phyloP scores from a whole-genome alignment of 2,329 filamentous ascomycete genomes.

The Colletotrichum filicis region DNA sequence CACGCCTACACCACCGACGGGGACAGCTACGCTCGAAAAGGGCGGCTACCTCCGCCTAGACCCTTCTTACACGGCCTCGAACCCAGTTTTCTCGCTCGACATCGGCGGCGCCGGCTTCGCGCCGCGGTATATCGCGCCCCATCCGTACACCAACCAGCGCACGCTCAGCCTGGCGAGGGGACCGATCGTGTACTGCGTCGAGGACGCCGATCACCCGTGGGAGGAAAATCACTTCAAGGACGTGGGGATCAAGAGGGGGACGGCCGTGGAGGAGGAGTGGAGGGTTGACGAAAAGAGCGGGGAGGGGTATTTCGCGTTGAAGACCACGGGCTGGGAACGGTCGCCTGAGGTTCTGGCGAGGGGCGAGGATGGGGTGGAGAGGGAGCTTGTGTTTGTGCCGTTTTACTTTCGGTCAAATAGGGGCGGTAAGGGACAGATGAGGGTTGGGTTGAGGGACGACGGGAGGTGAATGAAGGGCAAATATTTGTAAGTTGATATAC shows the following conservation, averaged over 20 bases:
- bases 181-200: slow-evolving; percentile 69
- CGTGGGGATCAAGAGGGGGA: slow-evolving; percentile 41
- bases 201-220: slow-evolving; percentile 68
- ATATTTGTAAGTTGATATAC: not conserved
- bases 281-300: slow-evolving; percentile 37
- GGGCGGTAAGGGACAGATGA: slow-evolving; percentile 64
- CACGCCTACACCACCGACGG: slow-evolving; percentile 45
- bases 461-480: not conserved
- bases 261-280: slow-evolving; percentile 36
- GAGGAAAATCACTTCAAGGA: slow-evolving; percentile 66
- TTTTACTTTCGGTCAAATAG: slow-evolving; percentile 67
- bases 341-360: slow-evolving; percentile 35
- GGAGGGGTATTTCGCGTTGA: slow-evolving; percentile 43
- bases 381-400: slow-evolving; percentile 60
- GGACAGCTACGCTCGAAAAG: slow-evolving; percentile 46
- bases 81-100: slow-evolving; percentile 55
- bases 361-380: slow-evolving; percentile 32
- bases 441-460: slow-evolving; percentile 52
- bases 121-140: slow-evolving; percentile 60
- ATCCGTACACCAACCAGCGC: slow-evolving; percentile 67
- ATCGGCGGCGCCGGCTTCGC: slow-evolving; percentile 55
- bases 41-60: slow-evolving; percentile 62
- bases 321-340: slow-evolving; percentile 36
- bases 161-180: slow-evolving; percentile 65
- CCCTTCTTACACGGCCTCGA: slow-evolving; percentile 49